These are phyloP conservation scores for Articulospora tetracladia DNA, from an alignment of 495 filamentous ascomycete species.

Conservation along the genomic window DNA sequence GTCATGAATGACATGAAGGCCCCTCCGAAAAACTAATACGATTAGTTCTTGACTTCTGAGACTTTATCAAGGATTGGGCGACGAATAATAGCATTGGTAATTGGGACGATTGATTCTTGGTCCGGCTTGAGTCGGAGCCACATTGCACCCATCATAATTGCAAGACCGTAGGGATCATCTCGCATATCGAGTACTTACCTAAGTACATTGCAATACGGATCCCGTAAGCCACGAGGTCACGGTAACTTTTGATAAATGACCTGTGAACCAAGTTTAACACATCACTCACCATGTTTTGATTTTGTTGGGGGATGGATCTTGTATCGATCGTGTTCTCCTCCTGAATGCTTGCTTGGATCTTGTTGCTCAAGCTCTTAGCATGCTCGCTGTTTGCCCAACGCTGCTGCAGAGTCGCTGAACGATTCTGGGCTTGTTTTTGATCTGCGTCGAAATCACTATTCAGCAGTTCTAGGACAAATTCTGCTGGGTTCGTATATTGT, in stretches of 20 bases:
- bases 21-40: constrained; percentile 74
- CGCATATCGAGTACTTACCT: no score
- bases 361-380: not conserved
- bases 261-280: constrained; percentile 57
- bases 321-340: no score
- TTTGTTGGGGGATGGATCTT: no score
- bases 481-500: constrained; percentile 66
- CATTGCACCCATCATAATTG: constrained; percentile 84
- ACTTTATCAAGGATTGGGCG: no score
- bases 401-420: constrained; percentile 36
- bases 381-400: constrained; percentile 32
- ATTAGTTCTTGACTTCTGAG: no score
- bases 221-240: constrained; percentile 75
- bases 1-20: constrained; percentile 93
- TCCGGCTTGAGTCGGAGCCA: constrained; percentile 64
- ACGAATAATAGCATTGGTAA: constrained; percentile 76
- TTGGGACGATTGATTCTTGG: constrained; percentile 67
- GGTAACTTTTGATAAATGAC: constrained; percentile 71
- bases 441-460: constrained; percentile 64
- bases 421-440: constrained; percentile 32
- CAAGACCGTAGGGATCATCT: no score
- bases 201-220: no score
- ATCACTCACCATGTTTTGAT: no score
- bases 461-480: constrained; percentile 67
- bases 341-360: not conserved